A percentile compares a stretch with the other conserved stretches of the same genome.
Evolutionary conservation across 352 stramenopile genomes (phyloP).

Genomic region (Phytophthora ramorum): DNA sequence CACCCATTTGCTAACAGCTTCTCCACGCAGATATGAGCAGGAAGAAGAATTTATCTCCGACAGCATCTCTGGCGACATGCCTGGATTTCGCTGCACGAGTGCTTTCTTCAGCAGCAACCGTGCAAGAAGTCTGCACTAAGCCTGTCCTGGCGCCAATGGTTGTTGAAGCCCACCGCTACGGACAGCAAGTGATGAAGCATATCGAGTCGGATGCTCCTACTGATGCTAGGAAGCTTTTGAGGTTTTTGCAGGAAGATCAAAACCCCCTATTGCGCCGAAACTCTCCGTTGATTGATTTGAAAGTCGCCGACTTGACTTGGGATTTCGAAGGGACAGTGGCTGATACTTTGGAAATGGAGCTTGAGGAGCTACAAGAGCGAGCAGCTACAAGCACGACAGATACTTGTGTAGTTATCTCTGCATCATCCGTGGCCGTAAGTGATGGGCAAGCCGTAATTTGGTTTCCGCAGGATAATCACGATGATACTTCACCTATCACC

Average conservation of each 20-base stretch:
- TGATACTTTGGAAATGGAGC: conserved; percentile 67
- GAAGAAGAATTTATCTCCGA: conserved; percentile 35
- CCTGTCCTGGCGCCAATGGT: conserved; percentile 54
- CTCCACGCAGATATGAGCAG: conserved; percentile 26
- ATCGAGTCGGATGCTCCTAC: not conserved
- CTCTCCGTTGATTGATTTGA: conserved; percentile 24
- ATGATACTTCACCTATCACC: not conserved
- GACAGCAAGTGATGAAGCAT: conserved; percentile 41
- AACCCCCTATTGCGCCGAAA: conserved; percentile 9
- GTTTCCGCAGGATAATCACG: conserved; percentile 30
- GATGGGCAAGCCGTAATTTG: conserved; percentile 53
- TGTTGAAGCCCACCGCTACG: conserved; percentile 60
- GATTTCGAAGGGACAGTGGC: conserved; percentile 53
- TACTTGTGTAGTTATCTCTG: conserved; percentile 51
- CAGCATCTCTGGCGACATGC: conserved; percentile 50
- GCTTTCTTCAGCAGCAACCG: conserved; percentile 22
- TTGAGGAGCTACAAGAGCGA: conserved; percentile 60
- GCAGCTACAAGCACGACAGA: conserved; percentile 15
- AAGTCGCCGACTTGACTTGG: conserved; percentile 65
- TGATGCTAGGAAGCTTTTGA: conserved; percentile 41
- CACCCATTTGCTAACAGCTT: not conserved
- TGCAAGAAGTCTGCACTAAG: conserved; percentile 56
- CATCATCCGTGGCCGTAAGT: not conserved
- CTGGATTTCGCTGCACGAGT: conserved; percentile 53
- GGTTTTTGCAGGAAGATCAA: conserved; percentile 19